Evolutionary conservation across 495 filamentous ascomycete genomes (phyloP).

Genomic region (Rhypophila decipiens): DNA sequence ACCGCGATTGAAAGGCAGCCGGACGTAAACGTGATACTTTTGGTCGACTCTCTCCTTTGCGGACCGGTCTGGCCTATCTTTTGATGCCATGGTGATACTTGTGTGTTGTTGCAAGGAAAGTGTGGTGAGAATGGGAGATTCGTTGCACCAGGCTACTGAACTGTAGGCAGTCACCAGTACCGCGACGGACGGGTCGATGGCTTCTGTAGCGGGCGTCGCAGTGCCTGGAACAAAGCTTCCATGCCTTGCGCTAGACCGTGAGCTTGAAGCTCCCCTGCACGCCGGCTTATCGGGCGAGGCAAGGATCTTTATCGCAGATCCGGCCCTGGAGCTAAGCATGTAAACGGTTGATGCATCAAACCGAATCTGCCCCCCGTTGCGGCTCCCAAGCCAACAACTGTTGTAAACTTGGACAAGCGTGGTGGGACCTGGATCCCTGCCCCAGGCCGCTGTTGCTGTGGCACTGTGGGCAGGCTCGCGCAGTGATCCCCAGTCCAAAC

Average conservation of each 20-base stretch:
- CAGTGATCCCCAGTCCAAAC: background rate
- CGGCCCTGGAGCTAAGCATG: background rate
- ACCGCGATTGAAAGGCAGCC: slow-evolving; percentile 79
- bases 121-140: background rate
- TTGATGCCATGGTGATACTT: slow-evolving; percentile 8
- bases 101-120: background rate
- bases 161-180: no score
- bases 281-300: no score
- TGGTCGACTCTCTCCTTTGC: slow-evolving; percentile 26
- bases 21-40: slow-evolving; percentile 70
- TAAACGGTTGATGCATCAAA: background rate
- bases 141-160: background rate
- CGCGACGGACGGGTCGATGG: no score
- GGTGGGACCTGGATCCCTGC: background rate
- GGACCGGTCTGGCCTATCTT: slow-evolving; percentile 11
- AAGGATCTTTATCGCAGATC: no score
- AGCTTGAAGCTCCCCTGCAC: no score
- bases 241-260: background rate
- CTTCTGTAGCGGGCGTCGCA: no score
- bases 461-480: background rate
- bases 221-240: background rate
- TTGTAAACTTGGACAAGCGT: background rate
- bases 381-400: no score
- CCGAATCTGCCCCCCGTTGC: no score
- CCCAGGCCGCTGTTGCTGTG: background rate